Evolutionary conservation across 805 yeast genomes (phyloP).

Genomic region (Lachancea kluyveri): DNA sequence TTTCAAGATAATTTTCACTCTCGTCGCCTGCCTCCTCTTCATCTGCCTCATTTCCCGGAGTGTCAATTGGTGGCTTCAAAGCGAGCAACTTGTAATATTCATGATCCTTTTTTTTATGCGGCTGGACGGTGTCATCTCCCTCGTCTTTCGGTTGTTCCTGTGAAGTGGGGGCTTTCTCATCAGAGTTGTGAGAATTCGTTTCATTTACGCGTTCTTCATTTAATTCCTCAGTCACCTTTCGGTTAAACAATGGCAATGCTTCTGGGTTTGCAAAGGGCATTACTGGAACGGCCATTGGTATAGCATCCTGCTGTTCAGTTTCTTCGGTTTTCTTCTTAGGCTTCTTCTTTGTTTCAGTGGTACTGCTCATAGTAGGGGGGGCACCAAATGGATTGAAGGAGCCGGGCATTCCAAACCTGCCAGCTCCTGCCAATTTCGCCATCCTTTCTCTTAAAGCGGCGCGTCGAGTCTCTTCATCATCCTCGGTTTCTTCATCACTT

Average conservation of each 20-base stretch:
- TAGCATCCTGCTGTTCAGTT: slow-evolving; percentile 9
- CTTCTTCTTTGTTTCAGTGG: slow-evolving; percentile 19
- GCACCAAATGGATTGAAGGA: slow-evolving; percentile 39
- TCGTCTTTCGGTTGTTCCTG: slow-evolving; percentile 1
- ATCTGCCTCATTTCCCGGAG: slow-evolving; percentile 69
- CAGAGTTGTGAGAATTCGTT: slow-evolving; percentile 9
- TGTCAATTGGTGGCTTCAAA: slow-evolving; percentile 16
- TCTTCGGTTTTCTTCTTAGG: slow-evolving; percentile 14
- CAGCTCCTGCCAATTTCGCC: slow-evolving; percentile 90
- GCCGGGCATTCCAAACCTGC: slow-evolving; percentile 55
- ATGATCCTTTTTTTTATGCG: slow-evolving; percentile 11
- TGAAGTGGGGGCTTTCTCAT: slow-evolving; percentile 6
- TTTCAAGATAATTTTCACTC: slow-evolving; percentile 8
- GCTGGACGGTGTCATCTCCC: slow-evolving; percentile 4
- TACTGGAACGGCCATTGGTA: slow-evolving; percentile 43
- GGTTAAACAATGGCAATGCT: slow-evolving; percentile 24
- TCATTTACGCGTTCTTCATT: slow-evolving; percentile 1
- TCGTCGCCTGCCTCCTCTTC: slow-evolving; percentile 32
- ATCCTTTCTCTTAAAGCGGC: slow-evolving; percentile 80
- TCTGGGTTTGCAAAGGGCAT: slow-evolving; percentile 44
- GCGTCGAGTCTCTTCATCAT: slow-evolving; percentile 70
- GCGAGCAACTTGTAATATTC: slow-evolving; percentile 8
- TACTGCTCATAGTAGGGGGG: slow-evolving; percentile 22
- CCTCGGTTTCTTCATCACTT: slow-evolving; percentile 54
- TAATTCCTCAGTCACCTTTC: slow-evolving; percentile 8